Conservation (phyloP, 768 basidiomycete species). For the Russula sp. region DNA sequence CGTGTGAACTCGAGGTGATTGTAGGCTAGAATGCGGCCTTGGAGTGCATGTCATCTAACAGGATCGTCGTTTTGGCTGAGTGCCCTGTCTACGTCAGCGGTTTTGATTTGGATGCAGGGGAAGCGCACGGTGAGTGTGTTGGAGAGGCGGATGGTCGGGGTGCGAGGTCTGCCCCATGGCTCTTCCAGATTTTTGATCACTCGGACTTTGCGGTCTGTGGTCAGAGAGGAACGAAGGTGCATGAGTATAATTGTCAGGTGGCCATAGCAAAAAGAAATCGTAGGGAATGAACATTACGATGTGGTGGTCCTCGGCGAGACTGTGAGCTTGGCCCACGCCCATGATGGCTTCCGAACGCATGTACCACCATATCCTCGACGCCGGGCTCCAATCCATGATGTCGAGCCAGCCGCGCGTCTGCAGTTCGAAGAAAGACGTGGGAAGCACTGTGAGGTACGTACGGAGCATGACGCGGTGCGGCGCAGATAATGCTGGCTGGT, state of each 20-base stretch:
- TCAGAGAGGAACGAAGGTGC: neutral
- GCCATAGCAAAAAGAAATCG: slow-evolving; percentile 18
- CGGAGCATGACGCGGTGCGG: slow-evolving; percentile 46
- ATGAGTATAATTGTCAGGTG: neutral
- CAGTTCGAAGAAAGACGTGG: slow-evolving; percentile 54
- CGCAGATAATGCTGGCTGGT: too few species aligned
- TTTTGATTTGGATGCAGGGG: neutral
- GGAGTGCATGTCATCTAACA: slow-evolving; percentile 45
- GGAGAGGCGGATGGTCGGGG: neutral
- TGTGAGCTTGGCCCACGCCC: slow-evolving; percentile 73
- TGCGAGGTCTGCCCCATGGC: slow-evolving; percentile 45
- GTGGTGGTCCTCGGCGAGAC: slow-evolving; percentile 53
- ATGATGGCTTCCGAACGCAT: slow-evolving; percentile 42
- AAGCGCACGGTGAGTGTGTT: neutral
- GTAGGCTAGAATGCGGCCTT: too few species aligned
- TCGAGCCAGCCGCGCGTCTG: slow-evolving; percentile 62
- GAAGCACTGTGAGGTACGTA: slow-evolving; percentile 58
- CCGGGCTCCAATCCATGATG: slow-evolving; percentile 85
- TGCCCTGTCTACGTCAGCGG: slow-evolving; percentile 24
- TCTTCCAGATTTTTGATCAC: slow-evolving; percentile 73
- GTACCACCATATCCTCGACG: slow-evolving; percentile 70
- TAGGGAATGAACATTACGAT: slow-evolving; percentile 18
- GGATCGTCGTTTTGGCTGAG: slow-evolving; percentile 41
- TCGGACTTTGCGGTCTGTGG: slow-evolving; percentile 30
- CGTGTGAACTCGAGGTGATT: slow-evolving; percentile 61